Base-by-base conservation (phyloP, 140 eudicot genomes). In the Stevia rebaudiana region DNA sequence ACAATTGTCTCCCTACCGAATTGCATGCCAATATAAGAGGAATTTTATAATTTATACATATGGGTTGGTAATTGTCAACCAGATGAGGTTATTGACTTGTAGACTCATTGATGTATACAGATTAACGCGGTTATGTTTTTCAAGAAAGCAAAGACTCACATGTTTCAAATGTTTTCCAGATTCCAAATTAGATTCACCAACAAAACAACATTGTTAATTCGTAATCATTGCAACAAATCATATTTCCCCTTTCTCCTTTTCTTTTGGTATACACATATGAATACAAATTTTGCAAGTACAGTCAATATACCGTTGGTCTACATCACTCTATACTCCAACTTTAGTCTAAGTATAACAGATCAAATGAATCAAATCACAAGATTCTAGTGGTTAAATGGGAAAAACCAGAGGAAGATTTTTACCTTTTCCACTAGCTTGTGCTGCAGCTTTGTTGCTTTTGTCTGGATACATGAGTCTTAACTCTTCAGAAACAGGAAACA, bases 31-130 rank as follows among this genome's bases (percentile, higher is more conserved):
- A 51, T 16, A 79, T 67, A 75, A 61, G 36, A 13, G 66, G 84
- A 48, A 64, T 44, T 23, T 30, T 91, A 70, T 72, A 64, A 39
- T 23, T 30, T 91, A 70, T 72, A 74, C 67, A 35, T 81, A 74
- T 77, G 79, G 86, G 86, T 91, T 37, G 88, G 84, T 7, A 76
- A 75, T 36, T 84, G 91, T 82, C 68, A 81, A 70, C 30, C 13
- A 77, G 84, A 95, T 33, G 98, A 91, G 57, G 64, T 81, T 50
- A 71, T 72, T 46, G 83, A 84, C 78, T 56, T 78, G 78, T 80
- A 82, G 73, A 41, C 17, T 19, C 49, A 31, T 74, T n/a, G 40
- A 52, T 51, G 60, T 57, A 57, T 33, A 6, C 57, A n/a, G n/a
- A n/a, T n/a, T n/a, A n/a, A n/a, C n/a, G n/a, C n/a, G n/a, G n/a